Evolutionary conservation across 176 grass and related monocot species (phyloP).

Genomic region (Triticum urartu): DNA sequence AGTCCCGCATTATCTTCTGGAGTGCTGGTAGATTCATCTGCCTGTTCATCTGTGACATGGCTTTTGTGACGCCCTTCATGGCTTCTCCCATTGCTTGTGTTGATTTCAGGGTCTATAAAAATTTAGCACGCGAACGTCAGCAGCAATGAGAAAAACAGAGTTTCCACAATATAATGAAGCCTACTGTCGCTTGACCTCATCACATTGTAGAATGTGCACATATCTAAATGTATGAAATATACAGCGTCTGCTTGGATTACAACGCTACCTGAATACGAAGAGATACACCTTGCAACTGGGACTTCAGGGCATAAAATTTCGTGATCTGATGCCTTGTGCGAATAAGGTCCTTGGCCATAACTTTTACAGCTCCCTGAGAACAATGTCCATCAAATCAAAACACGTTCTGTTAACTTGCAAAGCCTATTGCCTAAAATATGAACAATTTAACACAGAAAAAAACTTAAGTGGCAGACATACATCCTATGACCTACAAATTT

Average conservation of each 20-base stretch:
- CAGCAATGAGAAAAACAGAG: background rate
- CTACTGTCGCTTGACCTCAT: background rate
- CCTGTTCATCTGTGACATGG: constrained; percentile 75
- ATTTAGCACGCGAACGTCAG: background rate
- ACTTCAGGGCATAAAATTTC: constrained; percentile 88
- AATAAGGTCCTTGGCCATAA: constrained; percentile 94
- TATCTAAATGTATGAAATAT: background rate
- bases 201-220: background rate
- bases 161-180: background rate
- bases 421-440: background rate
- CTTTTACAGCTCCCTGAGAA: constrained; percentile 77
- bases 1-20: constrained; percentile 72
- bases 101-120: constrained; percentile 68
- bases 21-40: constrained; percentile 72
- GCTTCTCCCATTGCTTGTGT: constrained; percentile 91
- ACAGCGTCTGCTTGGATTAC: background rate
- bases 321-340: constrained; percentile 87
- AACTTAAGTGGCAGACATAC: background rate
- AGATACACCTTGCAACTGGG: constrained; percentile 89
- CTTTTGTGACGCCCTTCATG: constrained; percentile 83
- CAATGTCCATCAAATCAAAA: constrained; percentile 11
- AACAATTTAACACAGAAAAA: background rate
- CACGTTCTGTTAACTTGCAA: background rate
- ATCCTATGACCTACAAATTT: background rate
- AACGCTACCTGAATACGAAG: constrained; percentile 76